Percentiles rank a stretch among this genome's conserved stretches.
Evolutionary conservation across 2,329 filamentous ascomycete genomes (phyloP).

Genomic region (Arthrinium phaeospermum): DNA sequence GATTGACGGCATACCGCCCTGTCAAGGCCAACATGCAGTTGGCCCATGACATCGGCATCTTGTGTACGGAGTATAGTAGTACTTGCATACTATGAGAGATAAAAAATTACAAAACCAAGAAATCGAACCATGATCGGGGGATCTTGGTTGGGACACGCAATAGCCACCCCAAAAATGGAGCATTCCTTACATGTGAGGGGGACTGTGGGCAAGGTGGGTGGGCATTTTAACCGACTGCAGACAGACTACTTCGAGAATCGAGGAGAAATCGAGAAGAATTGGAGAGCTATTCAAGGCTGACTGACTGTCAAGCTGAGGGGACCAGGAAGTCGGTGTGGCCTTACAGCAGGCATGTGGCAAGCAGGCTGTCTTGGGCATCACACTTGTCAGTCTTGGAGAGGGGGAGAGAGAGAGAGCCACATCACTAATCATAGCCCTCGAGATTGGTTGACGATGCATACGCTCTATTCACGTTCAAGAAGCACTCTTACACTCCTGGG

Average conservation of each 20-base stretch:
- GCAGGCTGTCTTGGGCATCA: background rate
- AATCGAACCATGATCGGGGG: background rate
- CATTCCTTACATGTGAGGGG: background rate
- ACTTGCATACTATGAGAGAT: slow-evolving; percentile 1
- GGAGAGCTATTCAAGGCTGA: background rate
- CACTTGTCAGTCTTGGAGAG: background rate
- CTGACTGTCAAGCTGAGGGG: background rate
- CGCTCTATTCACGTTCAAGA: slow-evolving; percentile 15
- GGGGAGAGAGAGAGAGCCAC: background rate
- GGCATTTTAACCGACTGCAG: background rate
- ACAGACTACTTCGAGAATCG: background rate
- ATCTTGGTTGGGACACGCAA: slow-evolving; percentile 9
- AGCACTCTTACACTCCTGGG: slow-evolving; percentile 7
- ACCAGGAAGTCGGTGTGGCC: slow-evolving; percentile 4
- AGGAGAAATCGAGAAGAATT: background rate
- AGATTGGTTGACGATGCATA: background rate
- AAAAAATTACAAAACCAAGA: background rate
- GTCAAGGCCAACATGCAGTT: slow-evolving; percentile 2
- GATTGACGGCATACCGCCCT: slow-evolving; percentile 9
- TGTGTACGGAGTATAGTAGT: background rate
- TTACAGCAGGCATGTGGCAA: background rate
- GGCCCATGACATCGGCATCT: background rate
- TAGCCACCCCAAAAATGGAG: background rate
- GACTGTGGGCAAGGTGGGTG: background rate
- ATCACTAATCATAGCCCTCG: background rate